Percentiles rank a stretch among this genome's conserved stretches.
phyloP scores from a whole-genome alignment of 1,284 basidiomycete genomes.

The Xerocomus nothofagi region DNA sequence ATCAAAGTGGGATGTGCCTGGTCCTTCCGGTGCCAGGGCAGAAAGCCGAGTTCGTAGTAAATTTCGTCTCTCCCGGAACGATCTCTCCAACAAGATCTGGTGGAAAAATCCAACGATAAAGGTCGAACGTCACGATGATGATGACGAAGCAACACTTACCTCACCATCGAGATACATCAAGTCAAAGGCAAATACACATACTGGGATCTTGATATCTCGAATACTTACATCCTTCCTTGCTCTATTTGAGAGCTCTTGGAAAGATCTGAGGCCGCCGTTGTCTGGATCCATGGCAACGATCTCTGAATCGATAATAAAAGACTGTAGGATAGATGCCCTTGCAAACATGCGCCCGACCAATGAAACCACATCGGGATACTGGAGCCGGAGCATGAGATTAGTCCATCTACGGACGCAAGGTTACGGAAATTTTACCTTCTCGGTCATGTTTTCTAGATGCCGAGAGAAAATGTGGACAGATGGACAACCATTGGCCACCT shows the following conservation, averaged over 20 bases:
- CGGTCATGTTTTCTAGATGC: constrained; percentile 91
- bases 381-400: constrained; percentile 26
- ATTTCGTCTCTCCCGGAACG: constrained; percentile 74
- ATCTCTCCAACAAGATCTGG: constrained; percentile 67
- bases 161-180: constrained; percentile 85
- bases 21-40: constrained; percentile 46
- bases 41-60: constrained; percentile 64
- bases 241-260: constrained; percentile 85
- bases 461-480: constrained; percentile 81
- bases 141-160: constrained; percentile 39
- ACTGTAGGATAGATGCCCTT: constrained; percentile 47
- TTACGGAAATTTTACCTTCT: constrained; percentile 53
- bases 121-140: background rate
- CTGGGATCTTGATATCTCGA: constrained; percentile 77
- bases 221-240: constrained; percentile 85
- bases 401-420: constrained; percentile 1
- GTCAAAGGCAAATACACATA: constrained; percentile 90
- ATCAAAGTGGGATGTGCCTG: constrained; percentile 63
- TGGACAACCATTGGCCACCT: constrained; percentile 42
- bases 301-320: constrained; percentile 85
- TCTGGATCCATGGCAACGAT: constrained; percentile 75
- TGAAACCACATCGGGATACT: constrained; percentile 87
- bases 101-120: background rate
- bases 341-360: constrained; percentile 53
- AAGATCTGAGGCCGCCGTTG: constrained; percentile 71